A percentile compares a stretch with the other conserved stretches of the same genome.
These are phyloP conservation scores for Fonsecaea monophora DNA, from an alignment of 2,329 filamentous ascomycete genomes.

Conservation along the genomic window DNA sequence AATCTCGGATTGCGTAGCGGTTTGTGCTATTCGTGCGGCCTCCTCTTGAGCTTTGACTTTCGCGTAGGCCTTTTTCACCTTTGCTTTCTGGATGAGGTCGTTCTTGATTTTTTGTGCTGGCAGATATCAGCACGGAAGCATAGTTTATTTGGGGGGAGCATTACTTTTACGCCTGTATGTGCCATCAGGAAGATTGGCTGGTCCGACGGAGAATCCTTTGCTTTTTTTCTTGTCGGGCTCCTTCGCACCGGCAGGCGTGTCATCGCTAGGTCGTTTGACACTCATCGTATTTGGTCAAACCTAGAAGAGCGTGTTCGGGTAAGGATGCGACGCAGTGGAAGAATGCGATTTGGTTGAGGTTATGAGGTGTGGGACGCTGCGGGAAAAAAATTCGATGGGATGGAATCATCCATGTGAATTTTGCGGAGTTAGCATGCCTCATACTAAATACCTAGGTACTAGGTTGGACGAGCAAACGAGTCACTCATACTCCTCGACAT, in stretches of 20 bases:
- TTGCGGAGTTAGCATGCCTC: neutral
- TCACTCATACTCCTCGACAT: too few species aligned
- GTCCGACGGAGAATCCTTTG: conserved; percentile 82
- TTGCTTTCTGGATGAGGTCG: conserved; percentile 87
- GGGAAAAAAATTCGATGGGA: too few species aligned
- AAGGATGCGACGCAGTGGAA: neutral
- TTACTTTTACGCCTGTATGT: conserved; percentile 80
- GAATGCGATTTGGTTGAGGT: neutral
- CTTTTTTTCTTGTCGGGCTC: conserved; percentile 46
- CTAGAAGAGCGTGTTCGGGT: neutral
- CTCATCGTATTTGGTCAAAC: conserved; percentile 56
- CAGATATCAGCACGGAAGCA: conserved; percentile 7
- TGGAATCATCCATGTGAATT: neutral
- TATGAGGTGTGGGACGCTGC: neutral
- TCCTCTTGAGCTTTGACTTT: conserved; percentile 76
- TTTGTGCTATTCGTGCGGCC: conserved; percentile 43
- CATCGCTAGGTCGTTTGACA: conserved; percentile 64
- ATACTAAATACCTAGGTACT: too few species aligned
- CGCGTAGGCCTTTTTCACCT: conserved; percentile 89
- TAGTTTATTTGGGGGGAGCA: conserved; percentile 13
- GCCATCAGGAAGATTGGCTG: conserved; percentile 88
- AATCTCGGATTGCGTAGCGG: conserved; percentile 30
- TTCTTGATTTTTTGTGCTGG: conserved; percentile 87
- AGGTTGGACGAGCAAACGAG: too few species aligned
- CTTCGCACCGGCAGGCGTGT: conserved; percentile 41